Base-by-base conservation (phyloP, 2,329 filamentous ascomycete species). In the Phyllosticta capitalensis region DNA sequence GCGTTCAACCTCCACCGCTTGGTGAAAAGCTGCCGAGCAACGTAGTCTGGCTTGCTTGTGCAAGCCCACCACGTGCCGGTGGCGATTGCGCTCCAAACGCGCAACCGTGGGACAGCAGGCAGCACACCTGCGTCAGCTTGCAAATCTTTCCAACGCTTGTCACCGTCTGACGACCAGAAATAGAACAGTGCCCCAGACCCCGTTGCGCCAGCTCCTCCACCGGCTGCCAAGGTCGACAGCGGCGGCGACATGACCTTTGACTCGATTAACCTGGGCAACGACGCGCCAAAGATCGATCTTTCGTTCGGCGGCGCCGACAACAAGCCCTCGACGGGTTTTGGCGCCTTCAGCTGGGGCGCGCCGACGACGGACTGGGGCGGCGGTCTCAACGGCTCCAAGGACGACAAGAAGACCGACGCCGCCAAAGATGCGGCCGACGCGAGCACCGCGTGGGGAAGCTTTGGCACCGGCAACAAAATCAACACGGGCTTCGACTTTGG, bases 221-320 rank as follows among this genome's bases (percentile, higher is more conserved):
- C 66, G 67, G 72, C 69, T 69, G 59, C 66, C 63, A 60, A 68
- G 63, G 67, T 67, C 58, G 65, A 65, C 59, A 67, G 69, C 60
- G 67, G 70, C 51, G 68, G 65, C 62, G 71, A 73, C 58, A 74
- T 74, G 66, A 75, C 72, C 56, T 77, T 78, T 63, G 74, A 78
- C 64, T 75, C 77, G 57, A 73, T 79, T 65, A 70, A 72, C 65
- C 68, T 78, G 64, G 70, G 78, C 70, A 67, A 69, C 28, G 67
- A 69, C 30, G 56, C 51, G 22, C 77, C 77, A 21, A 77, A 78
- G 67, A 72, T 79, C 64, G 75, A 79, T 61, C 69, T 79, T 62
- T 74, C 73, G 62, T 76, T 79, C 63, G 74, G 73, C 52, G 68
- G 69, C 54, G 63, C 67, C 21, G 64, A 63, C 20, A 61, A 62